A percentile compares a stretch with the other conserved stretches of the same genome.
phyloP scores from a whole-genome alignment of 805 yeast genomes.

The Starmerella geochares region DNA sequence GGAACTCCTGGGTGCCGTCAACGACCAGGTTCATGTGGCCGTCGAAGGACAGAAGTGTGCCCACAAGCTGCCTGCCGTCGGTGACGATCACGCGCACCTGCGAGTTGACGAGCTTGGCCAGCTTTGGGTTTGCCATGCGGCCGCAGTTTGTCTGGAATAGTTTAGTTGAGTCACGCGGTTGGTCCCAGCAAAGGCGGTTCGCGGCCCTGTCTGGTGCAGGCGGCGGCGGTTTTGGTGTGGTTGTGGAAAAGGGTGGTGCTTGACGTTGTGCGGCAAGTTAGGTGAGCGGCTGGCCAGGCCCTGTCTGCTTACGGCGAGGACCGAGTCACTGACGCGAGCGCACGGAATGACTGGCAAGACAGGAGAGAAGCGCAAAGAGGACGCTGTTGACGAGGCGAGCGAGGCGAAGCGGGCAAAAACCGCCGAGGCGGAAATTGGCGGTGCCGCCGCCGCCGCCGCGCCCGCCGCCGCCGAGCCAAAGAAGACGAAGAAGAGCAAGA shows the following conservation, averaged over 20 bases:
- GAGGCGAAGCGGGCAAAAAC: conserved; percentile 4
- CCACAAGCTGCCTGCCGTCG: conserved; percentile 72
- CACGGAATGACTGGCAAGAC: background rate
- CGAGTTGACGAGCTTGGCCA: conserved; percentile 62
- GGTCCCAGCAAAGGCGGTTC: background rate
- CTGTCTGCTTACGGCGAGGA: conserved; percentile 6
- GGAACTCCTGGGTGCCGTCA: conserved; percentile 61
- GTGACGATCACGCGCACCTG: conserved; percentile 60
- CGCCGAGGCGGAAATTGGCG: conserved; percentile 1
- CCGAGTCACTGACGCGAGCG: background rate
- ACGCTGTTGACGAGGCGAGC: background rate
- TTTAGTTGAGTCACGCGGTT: background rate
- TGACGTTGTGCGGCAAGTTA: too few relatives aligned
- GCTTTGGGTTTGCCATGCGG: conserved; percentile 19
- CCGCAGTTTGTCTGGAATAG: background rate
- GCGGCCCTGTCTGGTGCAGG: too few relatives aligned
- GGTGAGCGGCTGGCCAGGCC: too few relatives aligned
- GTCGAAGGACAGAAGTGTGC: conserved; percentile 79
- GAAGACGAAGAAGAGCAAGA: conserved; percentile 17
- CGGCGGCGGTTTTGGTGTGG: too few relatives aligned
- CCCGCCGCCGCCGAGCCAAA: background rate
- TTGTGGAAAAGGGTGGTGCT: conserved; percentile 1
- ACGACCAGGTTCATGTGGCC: conserved; percentile 75
- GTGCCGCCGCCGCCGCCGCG: background rate
- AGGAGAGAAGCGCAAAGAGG: conserved; percentile 4